Base-by-base conservation (phyloP, 768 basidiomycete genomes). In the Suillus cothurnatus region DNA sequence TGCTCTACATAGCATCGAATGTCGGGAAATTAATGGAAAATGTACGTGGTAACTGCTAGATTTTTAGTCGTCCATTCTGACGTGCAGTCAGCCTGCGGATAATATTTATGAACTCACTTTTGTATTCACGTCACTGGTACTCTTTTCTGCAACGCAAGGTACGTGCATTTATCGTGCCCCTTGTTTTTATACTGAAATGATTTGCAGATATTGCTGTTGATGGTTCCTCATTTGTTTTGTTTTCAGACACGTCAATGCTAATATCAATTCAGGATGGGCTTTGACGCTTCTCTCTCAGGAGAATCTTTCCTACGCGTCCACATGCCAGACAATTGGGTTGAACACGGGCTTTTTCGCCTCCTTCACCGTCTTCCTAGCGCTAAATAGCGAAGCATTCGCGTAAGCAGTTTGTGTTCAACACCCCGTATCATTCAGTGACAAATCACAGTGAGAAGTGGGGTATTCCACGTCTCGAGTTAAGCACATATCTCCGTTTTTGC, bases 121-220 rank as follows among this genome's bases (percentile, higher is more conserved):
- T 58, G 80, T 95, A 26, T 99, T 98, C 74, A 93, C 95, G 2
- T 84, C 88, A 36, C 86, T 99, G 45, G 96, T 99, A 39, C 86
- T 95, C 69, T 92, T 99, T 71, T 95, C 97, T 21, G 97, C 97
- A 8, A 99, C 97, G 0, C 97, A 99, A 87, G 95, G 95, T 91
- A 67, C 59, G 83, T 70, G 38, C 53, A 12, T 60, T 31, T 12
- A 8, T 47, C 41, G 32, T 45, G 21, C 39, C 55, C 63, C 32
- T 61, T 61, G 36, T 47, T 60, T 60, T 60, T 38, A 52, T 38
- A 61, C 69, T 78, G 58, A 79, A 1, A 8, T 34, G 38, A 21
- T 53, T 65, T 34, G 43, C 49, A 97, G 96, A 99, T 76, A 99
- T 99, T 64, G 97, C 97, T 53, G 97, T 99, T 36, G 97, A 99